Conservation (phyloP, 1,139 yeast species). For the Zygoascus hellenicus region DNA sequence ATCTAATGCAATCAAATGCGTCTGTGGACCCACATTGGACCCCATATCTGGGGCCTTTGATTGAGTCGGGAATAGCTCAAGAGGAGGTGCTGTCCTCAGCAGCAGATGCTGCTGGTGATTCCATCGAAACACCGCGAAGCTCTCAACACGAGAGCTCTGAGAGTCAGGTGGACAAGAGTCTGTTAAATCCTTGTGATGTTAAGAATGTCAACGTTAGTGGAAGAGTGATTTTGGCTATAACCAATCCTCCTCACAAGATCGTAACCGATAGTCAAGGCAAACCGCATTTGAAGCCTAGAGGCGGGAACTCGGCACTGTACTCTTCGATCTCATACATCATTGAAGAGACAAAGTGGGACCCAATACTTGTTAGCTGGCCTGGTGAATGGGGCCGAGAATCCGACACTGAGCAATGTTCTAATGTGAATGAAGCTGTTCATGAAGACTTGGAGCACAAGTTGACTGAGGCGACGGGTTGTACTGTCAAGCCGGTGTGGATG, state of each 20-base stretch:
- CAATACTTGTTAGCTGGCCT: conserved; percentile 90
- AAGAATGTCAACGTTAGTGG: conserved; percentile 39
- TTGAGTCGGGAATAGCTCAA: conserved; percentile 9
- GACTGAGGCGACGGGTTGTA: conserved; percentile 34
- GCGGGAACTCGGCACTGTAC: conserved; percentile 83
- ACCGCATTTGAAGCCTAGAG: conserved; percentile 32
- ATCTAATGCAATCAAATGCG: background rate
- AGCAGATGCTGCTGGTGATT: conserved; percentile 4
- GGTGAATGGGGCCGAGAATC: conserved; percentile 64
- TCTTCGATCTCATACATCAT: conserved; percentile 61
- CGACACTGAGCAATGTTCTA: conserved; percentile 15
- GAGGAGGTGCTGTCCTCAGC: conserved; percentile 1
- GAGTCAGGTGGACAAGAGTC: background rate
- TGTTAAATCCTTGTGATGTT: conserved; percentile 9
- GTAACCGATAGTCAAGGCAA: conserved; percentile 14
- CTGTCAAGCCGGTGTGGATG: conserved; percentile 83
- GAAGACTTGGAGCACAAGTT: conserved; percentile 15
- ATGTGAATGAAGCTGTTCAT: conserved; percentile 17
- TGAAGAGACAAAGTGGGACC: conserved; percentile 73
- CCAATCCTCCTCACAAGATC: conserved; percentile 62
- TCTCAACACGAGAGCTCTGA: background rate
- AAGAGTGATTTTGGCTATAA: conserved; percentile 60
- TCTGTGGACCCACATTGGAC: conserved; percentile 24
- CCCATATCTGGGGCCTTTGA: conserved; percentile 27
- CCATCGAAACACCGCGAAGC: background rate